Conservation (phyloP, 306 rosid species). For the Boehmeria nivea region DNA sequence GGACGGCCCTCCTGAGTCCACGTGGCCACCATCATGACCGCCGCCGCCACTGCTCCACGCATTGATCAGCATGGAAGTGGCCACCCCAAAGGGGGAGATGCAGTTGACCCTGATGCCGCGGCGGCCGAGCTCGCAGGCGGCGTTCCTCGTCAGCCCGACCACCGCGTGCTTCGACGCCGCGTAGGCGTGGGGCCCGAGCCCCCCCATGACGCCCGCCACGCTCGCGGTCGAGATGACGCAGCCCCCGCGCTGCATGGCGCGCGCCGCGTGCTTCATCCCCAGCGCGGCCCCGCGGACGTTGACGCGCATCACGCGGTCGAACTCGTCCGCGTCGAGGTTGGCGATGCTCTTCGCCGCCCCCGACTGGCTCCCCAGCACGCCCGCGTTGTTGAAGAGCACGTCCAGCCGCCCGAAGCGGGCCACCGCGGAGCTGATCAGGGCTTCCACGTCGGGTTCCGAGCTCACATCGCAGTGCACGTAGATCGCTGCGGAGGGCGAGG, state of each 20-base stretch:
- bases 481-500: slow-evolving; percentile 13
- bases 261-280: slow-evolving; percentile 67
- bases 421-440: slow-evolving; percentile 33
- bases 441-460: slow-evolving; percentile 52
- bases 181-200: slow-evolving; percentile 65
- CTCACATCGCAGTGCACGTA: slow-evolving; percentile 67
- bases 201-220: slow-evolving; percentile 62
- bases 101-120: slow-evolving; percentile 57
- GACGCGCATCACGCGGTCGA: slow-evolving; percentile 45
- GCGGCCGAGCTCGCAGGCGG: slow-evolving; percentile 56
- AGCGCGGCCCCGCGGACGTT: slow-evolving; percentile 60
- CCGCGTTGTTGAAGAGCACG: slow-evolving; percentile 75
- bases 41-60: slow-evolving; percentile 15
- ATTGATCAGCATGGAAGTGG: slow-evolving; percentile 26
- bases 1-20: not conserved
- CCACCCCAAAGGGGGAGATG: slow-evolving; percentile 37
- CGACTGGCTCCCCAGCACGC: slow-evolving; percentile 49
- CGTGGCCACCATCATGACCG: not conserved
- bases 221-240: slow-evolving; percentile 55
- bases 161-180: slow-evolving; percentile 79
- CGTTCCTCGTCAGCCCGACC: slow-evolving; percentile 56
- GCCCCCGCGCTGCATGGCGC: slow-evolving; percentile 40
- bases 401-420: slow-evolving; percentile 55
- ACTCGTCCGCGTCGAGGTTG: slow-evolving; percentile 45
- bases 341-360: slow-evolving; percentile 41